A percentile compares a stretch with the other conserved stretches of the same genome.
Conservation (phyloP, 495 filamentous ascomycete species). For the Penicillium herquei region DNA sequence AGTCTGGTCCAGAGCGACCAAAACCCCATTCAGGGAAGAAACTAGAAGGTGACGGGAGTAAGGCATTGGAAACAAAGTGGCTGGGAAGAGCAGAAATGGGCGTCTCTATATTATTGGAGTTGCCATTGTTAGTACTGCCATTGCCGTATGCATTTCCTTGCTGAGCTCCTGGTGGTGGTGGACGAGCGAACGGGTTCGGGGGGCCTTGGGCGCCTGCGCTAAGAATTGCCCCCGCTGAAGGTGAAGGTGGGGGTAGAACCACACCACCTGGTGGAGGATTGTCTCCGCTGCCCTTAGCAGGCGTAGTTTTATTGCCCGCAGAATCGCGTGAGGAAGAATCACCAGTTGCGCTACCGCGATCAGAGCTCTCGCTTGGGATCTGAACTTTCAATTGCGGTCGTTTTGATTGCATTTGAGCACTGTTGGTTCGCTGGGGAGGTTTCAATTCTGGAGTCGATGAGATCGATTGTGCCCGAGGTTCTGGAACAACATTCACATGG, state of each 20-base stretch:
- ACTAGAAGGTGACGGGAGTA: constrained; percentile 81
- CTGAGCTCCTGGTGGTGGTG: constrained; percentile 55
- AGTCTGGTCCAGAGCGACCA: constrained; percentile 60
- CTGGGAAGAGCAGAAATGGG: constrained; percentile 97
- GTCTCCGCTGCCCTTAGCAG: constrained; percentile 52
- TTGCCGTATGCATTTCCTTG: constrained; percentile 51
- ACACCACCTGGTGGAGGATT: constrained; percentile 60
- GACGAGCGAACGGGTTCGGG: constrained; percentile 92
- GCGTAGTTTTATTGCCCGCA: constrained; percentile 55
- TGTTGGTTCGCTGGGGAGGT: constrained; percentile 77
- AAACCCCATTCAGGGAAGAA: constrained; percentile 94
- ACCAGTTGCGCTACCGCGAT: constrained; percentile 71
- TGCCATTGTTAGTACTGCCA: constrained; percentile 57
- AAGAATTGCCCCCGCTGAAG: constrained; percentile 77
- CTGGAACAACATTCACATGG: constrained; percentile 31
- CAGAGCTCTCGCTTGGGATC: constrained; percentile 88
- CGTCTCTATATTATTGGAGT: constrained; percentile 81
- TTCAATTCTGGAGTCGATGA: constrained; percentile 57
- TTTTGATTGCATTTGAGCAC: constrained; percentile 57
- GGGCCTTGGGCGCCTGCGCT: constrained; percentile 92
- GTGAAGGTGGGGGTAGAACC: constrained; percentile 90
- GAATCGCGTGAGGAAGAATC: constrained; percentile 76
- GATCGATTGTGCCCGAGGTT: constrained; percentile 46
- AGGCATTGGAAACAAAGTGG: constrained; percentile 79
- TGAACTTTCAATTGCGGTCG: constrained; percentile 87